Evolutionary conservation across 2,329 filamentous ascomycete species (phyloP), one percentile per base, ranked within the genome.

Genomic region (Verticillium tricorpus): DNA sequence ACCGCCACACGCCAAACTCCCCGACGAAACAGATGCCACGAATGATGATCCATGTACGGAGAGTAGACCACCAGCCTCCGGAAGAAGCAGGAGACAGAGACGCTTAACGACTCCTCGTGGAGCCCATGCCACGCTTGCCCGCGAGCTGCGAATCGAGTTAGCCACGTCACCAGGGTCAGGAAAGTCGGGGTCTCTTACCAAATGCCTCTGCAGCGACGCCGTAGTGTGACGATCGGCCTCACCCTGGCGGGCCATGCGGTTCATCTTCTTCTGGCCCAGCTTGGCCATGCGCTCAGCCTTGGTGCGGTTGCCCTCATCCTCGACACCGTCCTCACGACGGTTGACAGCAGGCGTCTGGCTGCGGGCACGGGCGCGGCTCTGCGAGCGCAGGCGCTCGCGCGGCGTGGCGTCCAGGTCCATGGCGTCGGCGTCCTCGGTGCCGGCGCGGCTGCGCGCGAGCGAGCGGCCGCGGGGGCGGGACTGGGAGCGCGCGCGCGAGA

Each of bases 191-290:
- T 66, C 68, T 85, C 89, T 76, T 84, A 96, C 89, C 85, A 99
- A 83, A 80, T 98, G 95, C 81, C 96, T 99, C 65, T 89, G 86
- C 77, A 96, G 79, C 60, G 91, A 85, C 40, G 91, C 90, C 61
- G 89, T 89, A 65, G 88, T 87, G 79, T 98, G 94, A 74, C 96
- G 88, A 83, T 99, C 95, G 65, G 90, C 93, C 82, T 99, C 95
- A 83, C 95, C 95, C 83, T 96, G 92, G 76, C 93, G 89, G 55
- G 95, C 95, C 90, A 96, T 95, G 67, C 94, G 87, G 82, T 99
- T 99, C 93, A 96, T 97, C 86, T 93, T 94, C 85, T 94, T 93
- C 88, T 99, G 96, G 71, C 89, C 85, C 74, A 99, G 80, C 85
- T 97, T 98, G 73, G 88, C 85, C 74, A 96, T 82, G 71, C 89